Evolutionary conservation across 805 yeast species (phyloP), one percentile per base, ranked within the genome.

Genomic region (Kodamaea laetipori): DNA sequence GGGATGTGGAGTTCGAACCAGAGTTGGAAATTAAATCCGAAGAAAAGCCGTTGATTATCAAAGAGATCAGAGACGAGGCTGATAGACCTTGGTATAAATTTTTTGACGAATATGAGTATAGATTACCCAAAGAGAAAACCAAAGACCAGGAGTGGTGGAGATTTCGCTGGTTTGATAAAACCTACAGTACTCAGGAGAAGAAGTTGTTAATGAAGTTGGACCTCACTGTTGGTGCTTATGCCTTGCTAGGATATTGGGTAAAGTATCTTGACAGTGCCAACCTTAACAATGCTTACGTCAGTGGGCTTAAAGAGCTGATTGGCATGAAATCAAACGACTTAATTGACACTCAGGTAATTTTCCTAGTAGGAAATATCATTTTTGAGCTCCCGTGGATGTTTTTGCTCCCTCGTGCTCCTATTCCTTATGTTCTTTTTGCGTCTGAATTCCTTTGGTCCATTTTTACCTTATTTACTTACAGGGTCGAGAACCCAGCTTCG

Each of bases 21-120:
- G 43, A 40, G 2, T 3, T 21, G 10, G 18, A 13, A 13, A 17
- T 13, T 4, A 30, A 4, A 6, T 13, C 19, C 9, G 34, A 30
- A 15, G n/a, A n/a, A n/a, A 30, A 30, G 17, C 34, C 34, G n/a
- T 17, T 39, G 28, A 25, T 28, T 15, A 28, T 35, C 10, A 19
- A 16, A 3, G 80, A 76, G 52, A 71, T 67, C 50, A 59, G 81
- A 47, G 82, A 77, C 53, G 81, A 76, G 55, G 78, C 80, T 3
- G 52, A 71, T 41, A 63, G 80, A 41, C 66, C 71, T 18, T 76
- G 80, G 77, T 73, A 67, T 66, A 66, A 65, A 24, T 74, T 61
- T 45, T 76, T 75, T 33, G 67, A 63, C 45, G 67, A 63, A 46
- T 63, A 56, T 41, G 67, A 63, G 42, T 61, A 63, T 46, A 42